phyloP scores from a whole-genome alignment of 2,329 filamentous ascomycete genomes.

The Pyrenophora seminiperda region DNA sequence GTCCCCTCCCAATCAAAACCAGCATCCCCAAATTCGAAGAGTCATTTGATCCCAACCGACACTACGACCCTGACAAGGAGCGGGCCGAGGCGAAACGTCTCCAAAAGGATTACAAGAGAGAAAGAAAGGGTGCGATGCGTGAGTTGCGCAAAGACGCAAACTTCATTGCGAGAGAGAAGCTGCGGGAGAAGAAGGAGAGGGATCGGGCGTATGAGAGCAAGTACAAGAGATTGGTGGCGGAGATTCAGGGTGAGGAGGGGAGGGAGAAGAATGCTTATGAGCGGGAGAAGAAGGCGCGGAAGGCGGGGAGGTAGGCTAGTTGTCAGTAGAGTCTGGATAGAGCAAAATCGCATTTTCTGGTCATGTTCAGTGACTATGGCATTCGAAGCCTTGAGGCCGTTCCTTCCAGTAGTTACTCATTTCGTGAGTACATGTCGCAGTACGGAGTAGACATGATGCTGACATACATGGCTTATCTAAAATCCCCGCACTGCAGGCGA shows the following conservation, averaged over 20 bases:
- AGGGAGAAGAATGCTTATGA: constrained; percentile 86
- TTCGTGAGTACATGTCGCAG: no score
- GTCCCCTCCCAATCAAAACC: constrained; percentile 83
- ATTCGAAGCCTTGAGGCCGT: no score
- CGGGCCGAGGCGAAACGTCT: constrained; percentile 84
- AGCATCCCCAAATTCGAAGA: constrained; percentile 96
- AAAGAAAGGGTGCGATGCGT: constrained; percentile 91
- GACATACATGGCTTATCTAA: no score
- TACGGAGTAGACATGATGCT: no score
- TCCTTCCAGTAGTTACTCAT: no score
- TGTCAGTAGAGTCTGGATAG: background rate
- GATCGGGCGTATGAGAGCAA: constrained; percentile 96
- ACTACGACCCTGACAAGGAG: constrained; percentile 95
- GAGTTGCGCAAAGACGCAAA: constrained; percentile 94
- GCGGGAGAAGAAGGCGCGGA: constrained; percentile 77
- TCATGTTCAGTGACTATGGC: no score
- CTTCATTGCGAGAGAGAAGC: constrained; percentile 88
- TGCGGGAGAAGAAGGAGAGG: constrained; percentile 89
- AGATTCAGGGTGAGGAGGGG: constrained; percentile 95
- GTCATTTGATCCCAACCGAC: constrained; percentile 88
- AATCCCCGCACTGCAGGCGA: no score
- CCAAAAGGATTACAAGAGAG: constrained; percentile 88
- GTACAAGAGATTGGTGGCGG: constrained; percentile 86
- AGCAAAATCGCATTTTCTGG: no score
- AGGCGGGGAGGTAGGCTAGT: constrained; percentile 41